Evolutionary conservation across 768 basidiomycete species (phyloP).

Genomic region (Agaricus subrufescens): DNA sequence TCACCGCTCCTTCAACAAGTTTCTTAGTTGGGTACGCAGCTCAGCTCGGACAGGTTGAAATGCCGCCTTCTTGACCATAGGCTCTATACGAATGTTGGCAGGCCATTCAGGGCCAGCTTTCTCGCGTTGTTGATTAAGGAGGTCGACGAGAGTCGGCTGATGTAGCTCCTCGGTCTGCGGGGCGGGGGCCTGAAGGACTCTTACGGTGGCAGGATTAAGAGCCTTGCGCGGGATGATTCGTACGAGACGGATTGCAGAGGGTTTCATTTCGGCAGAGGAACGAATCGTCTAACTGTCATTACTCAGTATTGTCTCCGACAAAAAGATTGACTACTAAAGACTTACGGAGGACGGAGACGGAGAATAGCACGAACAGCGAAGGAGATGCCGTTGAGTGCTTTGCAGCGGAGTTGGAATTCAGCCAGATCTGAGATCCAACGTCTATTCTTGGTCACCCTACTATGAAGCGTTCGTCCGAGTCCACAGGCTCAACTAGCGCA

Average conservation of each 20-base stretch:
- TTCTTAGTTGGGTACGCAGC: slow-evolving; percentile 32
- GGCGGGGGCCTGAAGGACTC: slow-evolving; percentile 27
- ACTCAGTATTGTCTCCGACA: not conserved
- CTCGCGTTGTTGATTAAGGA: slow-evolving; percentile 29
- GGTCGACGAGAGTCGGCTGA: slow-evolving; percentile 29
- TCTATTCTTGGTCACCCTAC: not conserved
- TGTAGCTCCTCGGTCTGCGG: slow-evolving; percentile 30
- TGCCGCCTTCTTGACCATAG: slow-evolving; percentile 33
- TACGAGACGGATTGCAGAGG: slow-evolving; percentile 29
- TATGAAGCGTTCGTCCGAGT: not conserved
- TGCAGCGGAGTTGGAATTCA: slow-evolving; percentile 8
- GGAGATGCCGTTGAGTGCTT: not conserved
- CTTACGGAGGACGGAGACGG: not conserved
- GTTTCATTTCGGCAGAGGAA: slow-evolving; percentile 24
- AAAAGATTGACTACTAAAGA: too few relatives aligned
- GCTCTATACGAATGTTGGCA: slow-evolving; percentile 41
- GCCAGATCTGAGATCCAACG: slow-evolving; percentile 1
- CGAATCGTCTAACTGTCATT: not conserved
- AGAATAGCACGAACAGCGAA: not conserved
- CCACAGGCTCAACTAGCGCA: not conserved
- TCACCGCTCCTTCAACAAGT: slow-evolving; percentile 34
- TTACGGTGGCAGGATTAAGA: slow-evolving; percentile 22
- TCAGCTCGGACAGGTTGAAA: slow-evolving; percentile 34
- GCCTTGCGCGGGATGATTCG: slow-evolving; percentile 31
- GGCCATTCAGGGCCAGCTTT: slow-evolving; percentile 35